Percentiles rank a stretch among this genome's conserved stretches.
Conservation (phyloP, 2,329 filamentous ascomycete species). For the Rachicladosporium sp. region DNA sequence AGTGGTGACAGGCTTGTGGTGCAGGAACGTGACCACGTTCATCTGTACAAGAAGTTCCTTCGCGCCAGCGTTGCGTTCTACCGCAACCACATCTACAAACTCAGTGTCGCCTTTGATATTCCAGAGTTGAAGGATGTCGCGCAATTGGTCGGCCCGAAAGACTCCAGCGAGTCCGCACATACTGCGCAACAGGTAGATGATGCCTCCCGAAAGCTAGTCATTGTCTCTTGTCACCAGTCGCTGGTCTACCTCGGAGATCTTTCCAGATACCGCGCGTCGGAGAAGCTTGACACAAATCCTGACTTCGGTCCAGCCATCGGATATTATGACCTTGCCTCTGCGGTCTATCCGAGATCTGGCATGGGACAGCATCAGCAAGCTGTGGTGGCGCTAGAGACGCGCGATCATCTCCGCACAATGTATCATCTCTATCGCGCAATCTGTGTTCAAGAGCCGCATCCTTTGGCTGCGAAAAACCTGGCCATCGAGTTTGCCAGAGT, state of each 20-base stretch:
- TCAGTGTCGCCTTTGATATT: slow-evolving; percentile 50
- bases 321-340: slow-evolving; percentile 73
- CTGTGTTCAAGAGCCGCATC: slow-evolving; percentile 60
- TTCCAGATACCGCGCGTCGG: slow-evolving; percentile 67
- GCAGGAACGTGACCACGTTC: slow-evolving; percentile 65
- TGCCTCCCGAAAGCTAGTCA: slow-evolving; percentile 30
- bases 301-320: slow-evolving; percentile 70
- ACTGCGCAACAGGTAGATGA: slow-evolving; percentile 16
- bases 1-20: slow-evolving; percentile 36
- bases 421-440: slow-evolving; percentile 84
- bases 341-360: slow-evolving; percentile 66
- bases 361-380: slow-evolving; percentile 82
- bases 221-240: slow-evolving; percentile 67
- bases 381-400: slow-evolving; percentile 67
- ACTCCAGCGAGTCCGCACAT: too few species aligned
- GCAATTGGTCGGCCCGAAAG: slow-evolving; percentile 14
- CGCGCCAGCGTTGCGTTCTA: slow-evolving; percentile 85
- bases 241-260: slow-evolving; percentile 83
- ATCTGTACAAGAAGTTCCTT: slow-evolving; percentile 71
- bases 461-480: slow-evolving; percentile 62
- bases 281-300: slow-evolving; percentile 58
- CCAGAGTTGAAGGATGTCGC: slow-evolving; percentile 47
- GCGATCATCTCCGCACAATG: slow-evolving; percentile 69
- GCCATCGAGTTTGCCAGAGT: slow-evolving; percentile 66
- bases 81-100: slow-evolving; percentile 66